Evolutionary conservation across 2,329 filamentous ascomycete genomes (phyloP).

Genomic region (Talaromyces piceae): DNA sequence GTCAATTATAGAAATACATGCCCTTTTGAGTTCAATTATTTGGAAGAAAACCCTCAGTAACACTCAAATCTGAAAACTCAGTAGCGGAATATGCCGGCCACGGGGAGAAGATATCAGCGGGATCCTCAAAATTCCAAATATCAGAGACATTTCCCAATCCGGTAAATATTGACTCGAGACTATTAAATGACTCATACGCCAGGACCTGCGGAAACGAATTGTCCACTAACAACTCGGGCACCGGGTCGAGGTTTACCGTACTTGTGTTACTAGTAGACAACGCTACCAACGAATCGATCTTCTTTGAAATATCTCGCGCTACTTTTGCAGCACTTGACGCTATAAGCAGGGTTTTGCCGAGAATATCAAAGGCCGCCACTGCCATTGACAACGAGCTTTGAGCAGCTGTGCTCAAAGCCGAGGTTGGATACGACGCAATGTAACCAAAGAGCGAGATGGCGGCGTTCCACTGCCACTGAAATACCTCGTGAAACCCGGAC

Average conservation of each 20-base stretch:
- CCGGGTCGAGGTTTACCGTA: background rate
- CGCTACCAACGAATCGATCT: background rate
- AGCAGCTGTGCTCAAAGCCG: background rate
- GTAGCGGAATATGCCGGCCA: background rate
- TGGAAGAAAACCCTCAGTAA: background rate
- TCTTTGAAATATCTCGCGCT: background rate
- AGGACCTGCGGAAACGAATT: background rate
- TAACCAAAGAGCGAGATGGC: constrained; percentile 6
- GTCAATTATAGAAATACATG: background rate
- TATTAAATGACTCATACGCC: background rate
- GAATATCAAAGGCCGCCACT: constrained; percentile 6
- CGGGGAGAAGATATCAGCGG: background rate
- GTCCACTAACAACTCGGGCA: background rate
- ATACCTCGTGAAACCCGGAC: constrained; percentile 4
- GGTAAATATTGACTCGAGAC: background rate
- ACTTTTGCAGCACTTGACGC: constrained; percentile 8
- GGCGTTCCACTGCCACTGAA: constrained; percentile 12
- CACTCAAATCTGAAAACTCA: background rate
- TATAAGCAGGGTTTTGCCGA: constrained; percentile 5
- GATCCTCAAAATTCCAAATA: background rate
- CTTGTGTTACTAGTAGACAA: background rate
- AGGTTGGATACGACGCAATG: constrained; percentile 3
- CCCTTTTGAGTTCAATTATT: background rate
- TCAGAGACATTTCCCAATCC: background rate
- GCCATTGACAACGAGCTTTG: constrained; percentile 1